Evolutionary conservation across 805 yeast species (phyloP).

Genomic region (Vanderwaltozyma tropicalis): DNA sequence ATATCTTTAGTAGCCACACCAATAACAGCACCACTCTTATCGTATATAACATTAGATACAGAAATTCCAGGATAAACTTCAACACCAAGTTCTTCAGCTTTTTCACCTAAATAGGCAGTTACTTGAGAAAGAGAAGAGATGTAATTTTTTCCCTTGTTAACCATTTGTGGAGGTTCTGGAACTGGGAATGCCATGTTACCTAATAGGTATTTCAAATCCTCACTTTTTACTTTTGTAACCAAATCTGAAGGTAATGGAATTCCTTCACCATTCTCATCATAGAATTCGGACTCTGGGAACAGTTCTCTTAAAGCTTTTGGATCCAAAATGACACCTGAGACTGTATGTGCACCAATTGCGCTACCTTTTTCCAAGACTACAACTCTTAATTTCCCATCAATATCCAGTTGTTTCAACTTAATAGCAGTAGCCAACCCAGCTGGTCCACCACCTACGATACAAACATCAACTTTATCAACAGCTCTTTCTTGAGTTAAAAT

Average conservation of each 20-base stretch:
- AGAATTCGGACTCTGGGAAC: slow-evolving; percentile 51
- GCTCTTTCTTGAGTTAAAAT: slow-evolving; percentile 57
- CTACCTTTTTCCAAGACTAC: slow-evolving; percentile 87
- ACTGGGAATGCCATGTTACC: slow-evolving; percentile 49
- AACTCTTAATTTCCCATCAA: slow-evolving; percentile 63
- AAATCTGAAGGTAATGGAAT: slow-evolving; percentile 72
- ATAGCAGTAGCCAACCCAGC: slow-evolving; percentile 95
- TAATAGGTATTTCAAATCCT: slow-evolving; percentile 64
- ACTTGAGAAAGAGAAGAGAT: slow-evolving; percentile 77
- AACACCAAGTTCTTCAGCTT: slow-evolving; percentile 89
- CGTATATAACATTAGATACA: slow-evolving; percentile 67
- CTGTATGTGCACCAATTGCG: slow-evolving; percentile 85
- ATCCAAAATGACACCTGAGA: slow-evolving; percentile 90
- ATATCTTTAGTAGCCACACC: slow-evolving; percentile 94
- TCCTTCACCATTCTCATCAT: slow-evolving; percentile 34
- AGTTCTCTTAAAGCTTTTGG: slow-evolving; percentile 81
- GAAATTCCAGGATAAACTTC: slow-evolving; percentile 88
- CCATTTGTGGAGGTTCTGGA: slow-evolving; percentile 92
- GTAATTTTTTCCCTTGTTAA: slow-evolving; percentile 69
- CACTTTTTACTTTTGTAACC: slow-evolving; percentile 64
- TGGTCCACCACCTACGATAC: slow-evolving; percentile 97
- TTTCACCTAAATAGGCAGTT: slow-evolving; percentile 70
- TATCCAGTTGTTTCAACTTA: slow-evolving; percentile 72
- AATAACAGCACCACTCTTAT: slow-evolving; percentile 41
- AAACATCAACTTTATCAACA: slow-evolving; percentile 80